Evolutionary conservation across 225 moss, liverwort and hornwort genomes (phyloP).

Genomic region (Pleurozium schreberi): DNA sequence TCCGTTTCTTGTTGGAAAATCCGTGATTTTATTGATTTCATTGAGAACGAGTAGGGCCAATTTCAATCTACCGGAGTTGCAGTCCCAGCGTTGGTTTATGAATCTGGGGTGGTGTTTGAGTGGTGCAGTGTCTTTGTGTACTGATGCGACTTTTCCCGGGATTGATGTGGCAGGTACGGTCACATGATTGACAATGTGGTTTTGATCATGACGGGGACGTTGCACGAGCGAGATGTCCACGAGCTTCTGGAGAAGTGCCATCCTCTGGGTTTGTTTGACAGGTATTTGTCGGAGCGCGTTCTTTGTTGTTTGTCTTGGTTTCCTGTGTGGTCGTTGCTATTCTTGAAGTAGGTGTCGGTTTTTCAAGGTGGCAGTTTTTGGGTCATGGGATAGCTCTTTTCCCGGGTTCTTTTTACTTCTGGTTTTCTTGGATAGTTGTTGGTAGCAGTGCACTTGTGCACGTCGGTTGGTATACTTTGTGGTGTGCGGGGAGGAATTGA

Average conservation of each 20-base stretch:
- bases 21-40: too few relatives aligned
- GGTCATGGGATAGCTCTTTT: not conserved
- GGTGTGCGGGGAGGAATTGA: not conserved
- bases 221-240: slow-evolving; percentile 92
- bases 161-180: slow-evolving; percentile 61
- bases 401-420: not conserved
- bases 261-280: slow-evolving; percentile 98
- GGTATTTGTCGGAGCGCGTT: slow-evolving; percentile 15
- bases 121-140: not conserved
- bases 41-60: too few relatives aligned
- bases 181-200: slow-evolving; percentile 99
- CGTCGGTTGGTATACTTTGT: not conserved
- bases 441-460: not conserved
- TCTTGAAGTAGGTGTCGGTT: not conserved
- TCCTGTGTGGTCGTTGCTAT: not conserved
- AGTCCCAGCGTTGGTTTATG: not conserved
- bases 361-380: not conserved
- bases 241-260: slow-evolving; percentile 98
- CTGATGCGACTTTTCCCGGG: not conserved
- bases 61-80: too few relatives aligned
- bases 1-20: too few relatives aligned
- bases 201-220: slow-evolving; percentile 90
- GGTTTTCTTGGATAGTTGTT: not conserved
- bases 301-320: not conserved
- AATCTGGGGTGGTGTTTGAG: not conserved